Base-by-base conservation (phyloP, 495 filamentous ascomycete genomes). In the Melanomma pulvis-pyrius region DNA sequence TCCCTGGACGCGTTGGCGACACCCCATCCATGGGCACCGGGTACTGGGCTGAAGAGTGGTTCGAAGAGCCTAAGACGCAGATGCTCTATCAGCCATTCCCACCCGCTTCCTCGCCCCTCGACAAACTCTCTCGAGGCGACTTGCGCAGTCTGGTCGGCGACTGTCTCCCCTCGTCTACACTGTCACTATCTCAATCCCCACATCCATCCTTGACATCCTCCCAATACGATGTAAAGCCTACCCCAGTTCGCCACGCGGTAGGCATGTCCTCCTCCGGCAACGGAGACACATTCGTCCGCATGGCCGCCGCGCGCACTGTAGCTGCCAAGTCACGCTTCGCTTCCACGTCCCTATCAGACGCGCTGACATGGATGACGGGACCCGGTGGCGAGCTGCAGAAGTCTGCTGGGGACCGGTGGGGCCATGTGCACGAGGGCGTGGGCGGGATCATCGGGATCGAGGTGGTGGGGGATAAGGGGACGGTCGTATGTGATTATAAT, bases 381-480 rank as follows among this genome's bases (percentile, higher is more conserved):
- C 82, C 83, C 0, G 81, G 80, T 1, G 93, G 93, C 1, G 90
- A 92, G 71, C 78, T 97, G 22, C 85, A 93, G 73, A 80, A 78
- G 59, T 90, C 87, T 54, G 93, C 92, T 15, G 91, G 87, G 1
- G 79, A 86, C 26, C 79, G 91, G 41, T 96, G 93, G 92, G 81
- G 81, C 0, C 82, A 78, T 67, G 90, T 87, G 1, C 89, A 90
- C 1, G 93, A 96, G 68, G 93, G 92, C 0, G 83, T 89, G 70
- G 92, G 91, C 2, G 92, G 93, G 0, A 88, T 96, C 50, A 96
- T 97, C 68, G 93, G 91, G 0, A 89, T 96, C 54, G 92, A 96
- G 65, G 77, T 83, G 5, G 77, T 82, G 2, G 75, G 86, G 19
- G 70, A 67, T 55, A 60, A 80, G 61, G 83, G 82, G 0, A 77